Evolutionary conservation across 768 basidiomycete genomes (phyloP), one percentile per base, ranked within the genome.

Genomic region (Cytidiella melzeri): DNA sequence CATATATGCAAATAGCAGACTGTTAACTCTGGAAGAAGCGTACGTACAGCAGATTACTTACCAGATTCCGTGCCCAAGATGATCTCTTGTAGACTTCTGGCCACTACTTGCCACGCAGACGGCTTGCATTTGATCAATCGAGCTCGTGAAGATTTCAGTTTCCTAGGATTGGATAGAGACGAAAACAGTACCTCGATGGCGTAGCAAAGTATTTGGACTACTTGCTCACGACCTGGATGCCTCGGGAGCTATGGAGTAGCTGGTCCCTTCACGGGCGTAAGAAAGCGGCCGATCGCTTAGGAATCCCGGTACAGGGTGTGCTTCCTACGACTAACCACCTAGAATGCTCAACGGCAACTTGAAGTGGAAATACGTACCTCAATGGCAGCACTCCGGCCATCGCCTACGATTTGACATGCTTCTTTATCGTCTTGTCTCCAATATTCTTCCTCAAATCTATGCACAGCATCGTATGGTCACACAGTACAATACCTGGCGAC

Each of bases 251-350:
- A 2, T 71, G 69, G 67, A 5, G 47, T 3, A 63, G 65, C 53
- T 70, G 67, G 70, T 68, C 67, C 0, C 38, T 55, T 5, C 54
- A 37, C 19, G 66, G 64, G 0, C 61, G 64, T 1, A 10, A 39
- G 3, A 26, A 45, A 4, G 69, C 69, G 11, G 64, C 69, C 0
- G 24, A 28, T 2, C 40, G 54, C 0, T 40, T 70, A 5, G 42
- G 45, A 0, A 38, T 51, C 9, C 26, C 51, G 1, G 39, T 70
- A 13, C 61, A 67, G 0, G 59, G 55, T 2, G 61, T 73, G 2
- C 24, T 71, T 5, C 57, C 66, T 0, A 73, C 71, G 4, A 72
- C 69, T 20, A 73, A 73, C 41, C 69, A 71, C 46, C 61, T 72
- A 6, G 68, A 73, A 52, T 63, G 1, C 70, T 72, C 56, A 72